Evolutionary conservation across 2,329 filamentous ascomycete species (phyloP), one percentile per base, ranked within the genome.

Genomic region (Colletotrichum horii): DNA sequence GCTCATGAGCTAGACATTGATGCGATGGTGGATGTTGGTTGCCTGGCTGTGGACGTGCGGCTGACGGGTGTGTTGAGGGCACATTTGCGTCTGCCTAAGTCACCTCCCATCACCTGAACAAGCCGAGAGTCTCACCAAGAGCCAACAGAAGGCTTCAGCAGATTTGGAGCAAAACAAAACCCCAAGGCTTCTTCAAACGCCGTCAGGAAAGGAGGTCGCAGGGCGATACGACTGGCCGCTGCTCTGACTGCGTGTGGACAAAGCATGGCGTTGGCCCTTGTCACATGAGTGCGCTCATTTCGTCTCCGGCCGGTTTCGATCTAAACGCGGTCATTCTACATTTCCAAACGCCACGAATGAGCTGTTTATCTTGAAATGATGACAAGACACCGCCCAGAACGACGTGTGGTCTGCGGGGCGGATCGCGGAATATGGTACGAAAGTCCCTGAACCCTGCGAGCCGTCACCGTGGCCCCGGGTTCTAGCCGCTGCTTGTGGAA

Each of bases 81-180:
- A 11, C 38, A 0, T 48, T 2, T 48, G 19, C 38, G 9, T 48
- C 38, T 48, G 38, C 19, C 38, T 12, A 48, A n/a, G 38, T 48
- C 38, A 48, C 19, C 2, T 11, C 19, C 19, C 3, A 43, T 43
- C 38, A 48, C 38, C 38, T n/a, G 1, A 48, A 12, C 5, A 6
- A n/a, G 8, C 3, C 0, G 38, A 48, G 19, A 6, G 5, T 4
- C 8, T n/a, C 38, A 43, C 3, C 5, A 0, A 48, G 5, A 48
- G 9, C 38, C 3, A 2, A 43, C 4, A 48, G 19, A 1, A n/a
- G 19, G 38, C 5, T 48, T 12, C n/a, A 1, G 6, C 11, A 4
- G 38, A 43, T 8, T 43, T 43, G 0, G 19, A 43, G 38, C 5
- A 9, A 19, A 16, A 43, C 38, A 38, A 4, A 16, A n/a, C n/a